phyloP scores from a whole-genome alignment of 768 basidiomycete genomes.

The Neoboletus brunneissimus region DNA sequence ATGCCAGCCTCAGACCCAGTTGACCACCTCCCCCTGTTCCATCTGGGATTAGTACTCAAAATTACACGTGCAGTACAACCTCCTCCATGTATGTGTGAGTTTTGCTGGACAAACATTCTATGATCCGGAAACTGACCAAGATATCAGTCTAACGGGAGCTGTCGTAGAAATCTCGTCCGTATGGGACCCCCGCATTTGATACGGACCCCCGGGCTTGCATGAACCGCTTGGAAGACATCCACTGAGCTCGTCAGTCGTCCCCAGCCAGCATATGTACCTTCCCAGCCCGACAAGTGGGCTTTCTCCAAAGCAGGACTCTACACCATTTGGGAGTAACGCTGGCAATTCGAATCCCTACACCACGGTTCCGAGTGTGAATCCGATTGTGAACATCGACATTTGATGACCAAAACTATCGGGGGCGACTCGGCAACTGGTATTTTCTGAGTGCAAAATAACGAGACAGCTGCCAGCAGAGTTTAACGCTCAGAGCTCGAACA shows the following conservation, averaged over 20 bases:
- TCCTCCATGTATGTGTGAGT: constrained; percentile 40
- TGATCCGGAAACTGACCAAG: neutral
- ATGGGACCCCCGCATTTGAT: constrained; percentile 26
- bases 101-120: neutral
- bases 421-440: constrained; percentile 37
- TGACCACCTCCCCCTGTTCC: no score
- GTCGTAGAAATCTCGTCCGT: constrained; percentile 51
- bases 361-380: constrained; percentile 40
- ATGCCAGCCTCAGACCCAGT: no score
- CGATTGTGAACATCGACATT: constrained; percentile 40
- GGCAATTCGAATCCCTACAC: constrained; percentile 47
- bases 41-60: constrained; percentile 51
- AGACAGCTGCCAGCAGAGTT: no score
- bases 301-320: constrained; percentile 57
- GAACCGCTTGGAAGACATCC: constrained; percentile 27
- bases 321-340: constrained; percentile 31
- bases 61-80: constrained; percentile 49
- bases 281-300: constrained; percentile 43
- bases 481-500: no score
- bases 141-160: constrained; percentile 37
- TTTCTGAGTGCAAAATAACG: no score
- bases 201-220: constrained; percentile 34
- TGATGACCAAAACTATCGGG: constrained; percentile 29
- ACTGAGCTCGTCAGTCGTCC: constrained; percentile 14
- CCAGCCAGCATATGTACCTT: constrained; percentile 40